A percentile compares a stretch with the other conserved stretches of the same genome.
Evolutionary conservation across 345 rosid genomes (phyloP).

Genomic region (Anastatica hierochuntica): DNA sequence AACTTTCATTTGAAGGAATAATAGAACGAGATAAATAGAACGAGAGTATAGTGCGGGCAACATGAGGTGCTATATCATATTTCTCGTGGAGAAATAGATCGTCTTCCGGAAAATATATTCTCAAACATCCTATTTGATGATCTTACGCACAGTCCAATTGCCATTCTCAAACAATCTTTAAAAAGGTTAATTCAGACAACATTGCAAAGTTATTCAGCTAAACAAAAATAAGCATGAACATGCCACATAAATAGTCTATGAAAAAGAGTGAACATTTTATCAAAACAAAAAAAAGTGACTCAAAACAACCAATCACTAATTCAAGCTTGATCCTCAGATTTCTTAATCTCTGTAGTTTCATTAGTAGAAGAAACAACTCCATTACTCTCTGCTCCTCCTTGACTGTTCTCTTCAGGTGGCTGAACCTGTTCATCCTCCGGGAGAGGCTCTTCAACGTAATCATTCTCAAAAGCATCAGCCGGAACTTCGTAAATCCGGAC

Average conservation of each 20-base stretch:
- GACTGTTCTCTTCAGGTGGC: slow-evolving; percentile 52
- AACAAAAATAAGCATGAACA: no score
- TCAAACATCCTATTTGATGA: no score
- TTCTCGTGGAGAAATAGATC: no score
- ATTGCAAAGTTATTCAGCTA: no score
- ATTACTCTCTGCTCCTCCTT: slow-evolving; percentile 40
- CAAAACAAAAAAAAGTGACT: neutral
- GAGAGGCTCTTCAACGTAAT: slow-evolving; percentile 88
- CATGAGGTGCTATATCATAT: no score
- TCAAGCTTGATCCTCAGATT: slow-evolving; percentile 24
- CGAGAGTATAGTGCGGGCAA: no score
- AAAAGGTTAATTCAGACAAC: no score
- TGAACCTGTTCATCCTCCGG: slow-evolving; percentile 41
- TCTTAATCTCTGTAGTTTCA: slow-evolving; percentile 44
- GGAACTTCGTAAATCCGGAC: slow-evolving; percentile 96
- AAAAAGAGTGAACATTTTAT: neutral
- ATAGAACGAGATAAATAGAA: no score
- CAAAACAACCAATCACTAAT: slow-evolving; percentile 6
- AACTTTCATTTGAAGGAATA: no score
- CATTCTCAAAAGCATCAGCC: slow-evolving; percentile 93
- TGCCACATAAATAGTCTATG: neutral
- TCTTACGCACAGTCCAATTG: no score
- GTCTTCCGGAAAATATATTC: no score
- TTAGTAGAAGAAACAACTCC: slow-evolving; percentile 25
- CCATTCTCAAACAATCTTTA: no score